Conservation (phyloP, 2,329 filamentous ascomycete genomes). For the Blastomyces percursus region DNA sequence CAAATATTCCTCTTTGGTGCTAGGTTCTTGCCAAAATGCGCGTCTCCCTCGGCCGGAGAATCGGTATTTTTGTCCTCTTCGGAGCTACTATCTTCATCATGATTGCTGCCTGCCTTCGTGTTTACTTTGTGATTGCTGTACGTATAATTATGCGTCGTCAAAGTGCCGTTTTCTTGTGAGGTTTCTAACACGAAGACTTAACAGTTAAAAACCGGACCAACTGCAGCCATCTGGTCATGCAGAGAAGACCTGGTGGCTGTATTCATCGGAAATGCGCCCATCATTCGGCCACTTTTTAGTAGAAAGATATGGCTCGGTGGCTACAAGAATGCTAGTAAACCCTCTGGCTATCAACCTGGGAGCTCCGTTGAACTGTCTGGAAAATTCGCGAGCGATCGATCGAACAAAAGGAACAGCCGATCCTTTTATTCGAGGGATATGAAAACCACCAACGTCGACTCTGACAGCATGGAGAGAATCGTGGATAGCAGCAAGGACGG, state of each 20-base stretch:
- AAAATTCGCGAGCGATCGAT: neutral
- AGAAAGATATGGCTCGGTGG: constrained; percentile 2
- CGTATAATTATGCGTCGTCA: constrained; percentile 4
- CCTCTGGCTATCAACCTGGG: neutral
- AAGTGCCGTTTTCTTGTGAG: neutral
- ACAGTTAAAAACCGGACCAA: constrained; percentile 4
- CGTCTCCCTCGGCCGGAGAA: constrained; percentile 21
- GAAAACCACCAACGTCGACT: neutral
- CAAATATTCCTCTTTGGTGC: neutral
- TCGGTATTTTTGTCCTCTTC: constrained; percentile 26
- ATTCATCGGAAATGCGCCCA: constrained; percentile 29
- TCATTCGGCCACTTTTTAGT: constrained; percentile 21
- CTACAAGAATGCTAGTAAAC: neutral
- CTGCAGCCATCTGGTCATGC: constrained; percentile 30
- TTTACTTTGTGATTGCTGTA: constrained; percentile 23
- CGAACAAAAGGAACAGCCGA: neutral
- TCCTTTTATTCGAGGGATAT: neutral
- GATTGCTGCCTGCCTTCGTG: constrained; percentile 20
- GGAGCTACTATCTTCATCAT: constrained; percentile 27
- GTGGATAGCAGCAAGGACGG: neutral
- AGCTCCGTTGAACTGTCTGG: constrained; percentile 1
- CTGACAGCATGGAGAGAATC: constrained; percentile 5
- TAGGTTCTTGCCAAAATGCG: constrained; percentile 22
- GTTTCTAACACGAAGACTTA: neutral
- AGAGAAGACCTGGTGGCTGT: constrained; percentile 32